These are phyloP conservation scores for Sparassis latifolia DNA, from an alignment of 1,284 basidiomycete genomes.

Conservation along the genomic window DNA sequence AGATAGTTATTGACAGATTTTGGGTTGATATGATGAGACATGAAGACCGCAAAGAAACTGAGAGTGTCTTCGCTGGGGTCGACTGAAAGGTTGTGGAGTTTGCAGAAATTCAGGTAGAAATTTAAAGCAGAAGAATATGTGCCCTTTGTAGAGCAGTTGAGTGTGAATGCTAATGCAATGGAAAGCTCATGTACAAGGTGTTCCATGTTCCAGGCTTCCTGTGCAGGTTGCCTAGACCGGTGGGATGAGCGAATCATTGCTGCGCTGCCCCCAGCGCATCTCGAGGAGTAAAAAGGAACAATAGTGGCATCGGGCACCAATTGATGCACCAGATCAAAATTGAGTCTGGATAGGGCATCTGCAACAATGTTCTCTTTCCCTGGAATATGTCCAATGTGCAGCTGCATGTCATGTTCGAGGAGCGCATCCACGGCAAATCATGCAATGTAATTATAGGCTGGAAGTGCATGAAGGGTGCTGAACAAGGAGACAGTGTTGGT, in stretches of 20 bases:
- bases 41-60: constrained; percentile 11
- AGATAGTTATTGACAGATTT: constrained; percentile 2
- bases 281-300: constrained; percentile 18
- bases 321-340: not conserved
- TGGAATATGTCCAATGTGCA: constrained; percentile 19
- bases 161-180: constrained; percentile 13
- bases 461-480: constrained; percentile 11
- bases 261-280: constrained; percentile 18
- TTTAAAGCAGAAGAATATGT: constrained; percentile 22
- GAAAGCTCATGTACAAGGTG: constrained; percentile 12
- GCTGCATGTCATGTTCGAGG: constrained; percentile 9
- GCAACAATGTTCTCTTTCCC: constrained; percentile 20
- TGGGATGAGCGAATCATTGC: constrained; percentile 8
- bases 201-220: constrained; percentile 16
- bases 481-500: constrained; percentile 21
- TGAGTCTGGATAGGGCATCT: constrained; percentile 17
- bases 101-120: constrained; percentile 25
- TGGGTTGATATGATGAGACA: constrained; percentile 1
- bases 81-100: constrained; percentile 23
- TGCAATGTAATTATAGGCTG: constrained; percentile 17
- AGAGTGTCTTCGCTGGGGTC: constrained; percentile 24
- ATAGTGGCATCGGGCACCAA: constrained; percentile 1
- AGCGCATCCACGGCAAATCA: constrained; percentile 10
- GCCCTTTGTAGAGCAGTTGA: constrained; percentile 8
- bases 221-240: constrained; percentile 12